phyloP scores from a whole-genome alignment of 1,284 basidiomycete genomes.

The Ganoderma resinaceum region DNA sequence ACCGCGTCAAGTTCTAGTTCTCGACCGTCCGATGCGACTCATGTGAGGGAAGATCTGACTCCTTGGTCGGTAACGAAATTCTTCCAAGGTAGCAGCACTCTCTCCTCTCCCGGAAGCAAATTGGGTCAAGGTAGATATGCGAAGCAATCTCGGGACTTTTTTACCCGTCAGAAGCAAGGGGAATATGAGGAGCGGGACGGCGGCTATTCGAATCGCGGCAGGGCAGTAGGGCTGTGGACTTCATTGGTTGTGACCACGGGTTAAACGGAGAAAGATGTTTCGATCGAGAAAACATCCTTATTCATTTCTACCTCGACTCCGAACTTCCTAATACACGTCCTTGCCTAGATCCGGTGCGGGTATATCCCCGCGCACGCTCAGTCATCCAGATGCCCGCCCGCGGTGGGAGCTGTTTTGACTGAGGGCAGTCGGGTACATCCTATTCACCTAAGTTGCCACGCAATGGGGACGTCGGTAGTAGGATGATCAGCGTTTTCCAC shows the following conservation, averaged over 20 bases:
- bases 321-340: neutral
- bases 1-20: neutral
- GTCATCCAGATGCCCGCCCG: conserved; percentile 21
- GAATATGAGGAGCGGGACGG: neutral
- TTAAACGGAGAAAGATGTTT: neutral
- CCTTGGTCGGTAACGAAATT: neutral
- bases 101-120: neutral
- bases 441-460: conserved; percentile 23
- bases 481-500: conserved; percentile 22
- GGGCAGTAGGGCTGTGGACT: neutral
- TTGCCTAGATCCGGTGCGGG: conserved; percentile 7
- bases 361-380: conserved; percentile 30
- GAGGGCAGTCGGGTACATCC: conserved; percentile 12
- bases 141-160: neutral
- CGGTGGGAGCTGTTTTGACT: conserved; percentile 11
- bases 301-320: neutral
- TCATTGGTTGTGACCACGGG: neutral
- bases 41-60: neutral
- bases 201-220: neutral
- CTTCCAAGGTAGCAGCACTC: neutral
- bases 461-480: conserved; percentile 22
- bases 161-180: neutral
- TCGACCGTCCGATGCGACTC: neutral
- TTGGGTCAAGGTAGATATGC: neutral
- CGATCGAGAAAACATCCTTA: neutral